These are phyloP conservation scores for Sporisorium exsertum DNA, from an alignment of 1,284 basidiomycete species.

Conservation along the genomic window DNA sequence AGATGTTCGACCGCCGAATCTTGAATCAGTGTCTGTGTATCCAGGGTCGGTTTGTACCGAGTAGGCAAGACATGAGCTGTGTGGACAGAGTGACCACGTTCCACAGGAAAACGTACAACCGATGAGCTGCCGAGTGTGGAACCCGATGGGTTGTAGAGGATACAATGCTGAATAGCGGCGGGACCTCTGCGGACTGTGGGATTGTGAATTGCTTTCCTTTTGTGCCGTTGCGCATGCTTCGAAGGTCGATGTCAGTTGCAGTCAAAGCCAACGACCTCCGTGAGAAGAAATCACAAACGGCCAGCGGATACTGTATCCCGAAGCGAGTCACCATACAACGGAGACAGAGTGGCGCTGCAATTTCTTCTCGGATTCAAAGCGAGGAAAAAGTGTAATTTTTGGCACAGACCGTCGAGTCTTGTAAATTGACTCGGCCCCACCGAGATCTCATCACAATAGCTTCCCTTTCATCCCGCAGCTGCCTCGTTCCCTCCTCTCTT, in stretches of 20 bases:
- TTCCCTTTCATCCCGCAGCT: not conserved
- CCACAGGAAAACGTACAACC: not conserved
- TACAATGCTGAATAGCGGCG: not conserved
- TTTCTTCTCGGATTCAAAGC: too few relatives aligned
- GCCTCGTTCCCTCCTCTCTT: not conserved
- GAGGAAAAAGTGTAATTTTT: not conserved
- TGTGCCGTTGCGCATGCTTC: not conserved
- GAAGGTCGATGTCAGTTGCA: not conserved
- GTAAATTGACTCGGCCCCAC: not conserved
- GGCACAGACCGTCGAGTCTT: not conserved
- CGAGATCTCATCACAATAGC: not conserved
- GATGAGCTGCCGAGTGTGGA: conserved; percentile 2
- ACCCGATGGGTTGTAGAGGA: not conserved
- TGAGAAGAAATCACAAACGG: not conserved
- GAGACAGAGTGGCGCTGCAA: not conserved
- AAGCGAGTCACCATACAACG: not conserved
- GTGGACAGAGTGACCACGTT: not conserved
- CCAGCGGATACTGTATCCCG: not conserved
- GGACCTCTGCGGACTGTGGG: not conserved
- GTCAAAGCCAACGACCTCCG: too few relatives aligned
- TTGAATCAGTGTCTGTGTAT: not conserved
- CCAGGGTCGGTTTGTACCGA: not conserved
- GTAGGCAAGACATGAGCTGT: not conserved
- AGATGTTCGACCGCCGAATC: not conserved
- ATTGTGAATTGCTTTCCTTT: not conserved